These are phyloP conservation scores for Yamadazyma mexicana DNA, from an alignment of 1,139 yeast species.

Conservation along the genomic window DNA sequence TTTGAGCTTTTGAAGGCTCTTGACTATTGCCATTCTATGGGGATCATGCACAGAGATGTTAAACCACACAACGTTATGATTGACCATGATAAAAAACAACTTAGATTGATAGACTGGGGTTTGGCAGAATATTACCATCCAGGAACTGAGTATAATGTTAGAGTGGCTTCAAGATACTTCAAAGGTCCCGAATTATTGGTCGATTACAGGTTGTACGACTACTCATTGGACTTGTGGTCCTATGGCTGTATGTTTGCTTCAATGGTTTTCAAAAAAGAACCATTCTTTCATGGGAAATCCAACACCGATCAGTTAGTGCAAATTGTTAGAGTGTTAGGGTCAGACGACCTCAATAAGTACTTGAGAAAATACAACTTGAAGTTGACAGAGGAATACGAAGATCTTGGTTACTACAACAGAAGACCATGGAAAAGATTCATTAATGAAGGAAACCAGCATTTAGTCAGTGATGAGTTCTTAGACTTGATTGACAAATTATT, in stretches of 20 bases:
- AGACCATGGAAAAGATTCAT: slow-evolving; percentile 69
- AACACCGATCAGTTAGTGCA: slow-evolving; percentile 95
- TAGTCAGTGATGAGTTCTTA: slow-evolving; percentile 61
- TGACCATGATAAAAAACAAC: slow-evolving; percentile 70
- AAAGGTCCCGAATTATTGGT: slow-evolving; percentile 97
- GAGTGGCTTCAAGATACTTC: slow-evolving; percentile 97
- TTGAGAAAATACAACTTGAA: slow-evolving; percentile 73
- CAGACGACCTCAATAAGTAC: slow-evolving; percentile 76
- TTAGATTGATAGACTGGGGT: slow-evolving; percentile 97
- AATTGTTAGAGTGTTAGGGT: slow-evolving; percentile 90
- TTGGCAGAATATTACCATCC: slow-evolving; percentile 96
- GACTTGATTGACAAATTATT: slow-evolving; percentile 67
- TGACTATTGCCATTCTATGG: slow-evolving; percentile 95
- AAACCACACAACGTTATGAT: slow-evolving; percentile 99
- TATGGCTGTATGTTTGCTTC: slow-evolving; percentile 98
- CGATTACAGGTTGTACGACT: slow-evolving; percentile 92
- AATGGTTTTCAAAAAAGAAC: slow-evolving; percentile 92
- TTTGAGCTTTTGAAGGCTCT: slow-evolving; percentile 84
- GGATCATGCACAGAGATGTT: slow-evolving; percentile 98
- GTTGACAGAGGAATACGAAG: slow-evolving; percentile 81
- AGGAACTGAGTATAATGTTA: slow-evolving; percentile 90
- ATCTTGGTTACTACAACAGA: slow-evolving; percentile 72
- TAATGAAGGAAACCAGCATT: slow-evolving; percentile 49
- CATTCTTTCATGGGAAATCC: slow-evolving; percentile 95
- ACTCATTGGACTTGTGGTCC: slow-evolving; percentile 94